Conservation (phyloP, 169 alveolate species). For the Perkinsus olseni region DNA sequence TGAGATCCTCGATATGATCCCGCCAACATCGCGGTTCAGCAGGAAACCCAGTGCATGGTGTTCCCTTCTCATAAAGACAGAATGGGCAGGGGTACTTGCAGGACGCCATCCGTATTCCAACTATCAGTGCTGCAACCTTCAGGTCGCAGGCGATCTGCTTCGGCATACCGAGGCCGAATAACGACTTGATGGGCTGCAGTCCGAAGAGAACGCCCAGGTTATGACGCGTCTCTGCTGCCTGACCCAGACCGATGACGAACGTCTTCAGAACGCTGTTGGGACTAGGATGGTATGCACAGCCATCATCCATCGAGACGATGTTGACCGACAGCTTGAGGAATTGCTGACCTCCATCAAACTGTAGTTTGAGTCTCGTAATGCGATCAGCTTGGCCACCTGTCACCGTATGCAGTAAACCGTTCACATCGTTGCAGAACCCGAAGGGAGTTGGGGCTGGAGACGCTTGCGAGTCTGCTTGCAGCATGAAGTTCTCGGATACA, state of each 20-base stretch:
- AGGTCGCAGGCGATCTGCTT: not conserved
- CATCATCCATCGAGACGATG: not conserved
- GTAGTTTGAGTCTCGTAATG: not conserved
- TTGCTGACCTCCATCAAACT: not conserved
- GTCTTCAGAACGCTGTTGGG: not conserved
- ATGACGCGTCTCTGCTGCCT: not conserved
- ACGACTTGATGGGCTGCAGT: not conserved
- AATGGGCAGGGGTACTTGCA: not conserved
- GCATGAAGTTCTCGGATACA: not conserved
- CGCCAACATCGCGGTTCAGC: not conserved
- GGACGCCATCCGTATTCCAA: not conserved
- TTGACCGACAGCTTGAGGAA: not conserved
- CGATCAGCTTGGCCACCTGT: not conserved
- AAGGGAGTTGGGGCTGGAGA: not conserved
- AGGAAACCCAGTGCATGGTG: not conserved
- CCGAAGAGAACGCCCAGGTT: not conserved
- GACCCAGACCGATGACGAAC: not conserved
- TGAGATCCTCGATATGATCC: not conserved
- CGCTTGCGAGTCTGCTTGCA: not conserved
- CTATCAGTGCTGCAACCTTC: not conserved
- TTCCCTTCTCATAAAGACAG: not conserved
- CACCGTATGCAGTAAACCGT: not conserved
- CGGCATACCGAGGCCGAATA: not conserved
- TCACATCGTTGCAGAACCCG: not conserved
- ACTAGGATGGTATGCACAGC: not conserved